Conservation (phyloP, 805 yeast genomes). For the Candida stauntonica region DNA sequence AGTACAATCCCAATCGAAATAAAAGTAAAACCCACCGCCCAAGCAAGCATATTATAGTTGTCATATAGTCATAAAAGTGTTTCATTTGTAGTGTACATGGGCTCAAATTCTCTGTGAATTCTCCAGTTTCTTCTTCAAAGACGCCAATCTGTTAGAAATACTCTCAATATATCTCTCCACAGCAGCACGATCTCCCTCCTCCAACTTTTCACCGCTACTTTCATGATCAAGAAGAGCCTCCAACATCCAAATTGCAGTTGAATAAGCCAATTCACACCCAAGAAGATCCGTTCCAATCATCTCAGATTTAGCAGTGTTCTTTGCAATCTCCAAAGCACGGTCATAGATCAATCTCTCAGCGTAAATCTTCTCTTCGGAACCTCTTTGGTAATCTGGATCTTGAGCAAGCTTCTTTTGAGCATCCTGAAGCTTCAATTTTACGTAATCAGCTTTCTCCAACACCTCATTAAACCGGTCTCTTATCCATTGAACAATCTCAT, state of each 20-base stretch:
- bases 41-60: too few relatives aligned
- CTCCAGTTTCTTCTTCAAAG: slow-evolving; percentile 56
- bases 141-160: slow-evolving; percentile 74
- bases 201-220: slow-evolving; percentile 38
- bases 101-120: too few relatives aligned
- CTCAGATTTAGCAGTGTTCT: slow-evolving; percentile 88
- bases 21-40: too few relatives aligned
- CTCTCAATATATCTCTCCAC: slow-evolving; percentile 79
- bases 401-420: slow-evolving; percentile 35
- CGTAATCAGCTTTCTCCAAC: slow-evolving; percentile 81
- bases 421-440: slow-evolving; percentile 52
- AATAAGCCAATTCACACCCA: slow-evolving; percentile 84
- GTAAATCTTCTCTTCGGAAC: slow-evolving; percentile 33
- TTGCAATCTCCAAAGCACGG: slow-evolving; percentile 88
- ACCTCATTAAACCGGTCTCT: slow-evolving; percentile 85
- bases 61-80: too few relatives aligned
- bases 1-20: too few relatives aligned
- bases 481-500: slow-evolving; percentile 73
- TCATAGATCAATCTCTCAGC: slow-evolving; percentile 89
- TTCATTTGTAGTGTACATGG: too few relatives aligned
- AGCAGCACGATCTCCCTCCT: slow-evolving; percentile 66
- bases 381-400: slow-evolving; percentile 9
- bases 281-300: slow-evolving; percentile 59
- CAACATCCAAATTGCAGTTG: slow-evolving; percentile 93
- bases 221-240: slow-evolving; percentile 69